Evolutionary conservation across 306 rosid genomes (phyloP).

Genomic region (Morella rubra): DNA sequence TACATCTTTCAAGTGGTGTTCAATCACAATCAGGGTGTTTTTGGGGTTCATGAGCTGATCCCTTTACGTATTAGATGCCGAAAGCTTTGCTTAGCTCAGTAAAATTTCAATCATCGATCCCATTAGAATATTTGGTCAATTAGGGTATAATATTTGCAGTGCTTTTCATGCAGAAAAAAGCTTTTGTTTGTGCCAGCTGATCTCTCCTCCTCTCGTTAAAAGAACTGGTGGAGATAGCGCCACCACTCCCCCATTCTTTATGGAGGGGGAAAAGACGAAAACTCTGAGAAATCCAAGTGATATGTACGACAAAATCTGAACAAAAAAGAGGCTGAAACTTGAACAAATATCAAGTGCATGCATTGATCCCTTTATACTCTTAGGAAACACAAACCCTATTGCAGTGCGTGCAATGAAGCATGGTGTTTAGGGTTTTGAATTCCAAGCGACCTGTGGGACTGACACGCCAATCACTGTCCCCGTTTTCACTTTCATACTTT

Average conservation of each 20-base stretch:
- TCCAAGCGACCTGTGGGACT: slow-evolving; percentile 32
- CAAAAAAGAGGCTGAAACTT: not conserved
- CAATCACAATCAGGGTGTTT: not conserved
- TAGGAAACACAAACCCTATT: slow-evolving; percentile 42
- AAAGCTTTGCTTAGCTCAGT: not conserved
- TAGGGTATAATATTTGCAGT: not conserved
- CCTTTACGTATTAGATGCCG: not conserved
- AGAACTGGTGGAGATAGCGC: slow-evolving; percentile 8
- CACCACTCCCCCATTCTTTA: not conserved
- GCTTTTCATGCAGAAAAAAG: not conserved
- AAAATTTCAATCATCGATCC: not conserved
- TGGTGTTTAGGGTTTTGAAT: slow-evolving; percentile 57
- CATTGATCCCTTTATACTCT: slow-evolving; percentile 31
- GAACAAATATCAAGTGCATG: slow-evolving; percentile 33
- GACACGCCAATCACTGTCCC: slow-evolving; percentile 57
- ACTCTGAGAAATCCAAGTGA: not conserved
- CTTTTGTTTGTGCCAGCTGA: not conserved
- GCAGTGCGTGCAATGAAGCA: slow-evolving; percentile 58
- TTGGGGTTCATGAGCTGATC: not conserved
- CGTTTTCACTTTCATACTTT: slow-evolving; percentile 35
- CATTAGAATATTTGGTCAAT: not conserved
- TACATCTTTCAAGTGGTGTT: not conserved
- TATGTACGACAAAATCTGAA: slow-evolving; percentile 30
- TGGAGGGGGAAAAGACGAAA: not conserved
- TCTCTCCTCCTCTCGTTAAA: not conserved